phyloP scores from a whole-genome alignment of 2,329 filamentous ascomycete genomes.

The Trichoderma aggressivum region DNA sequence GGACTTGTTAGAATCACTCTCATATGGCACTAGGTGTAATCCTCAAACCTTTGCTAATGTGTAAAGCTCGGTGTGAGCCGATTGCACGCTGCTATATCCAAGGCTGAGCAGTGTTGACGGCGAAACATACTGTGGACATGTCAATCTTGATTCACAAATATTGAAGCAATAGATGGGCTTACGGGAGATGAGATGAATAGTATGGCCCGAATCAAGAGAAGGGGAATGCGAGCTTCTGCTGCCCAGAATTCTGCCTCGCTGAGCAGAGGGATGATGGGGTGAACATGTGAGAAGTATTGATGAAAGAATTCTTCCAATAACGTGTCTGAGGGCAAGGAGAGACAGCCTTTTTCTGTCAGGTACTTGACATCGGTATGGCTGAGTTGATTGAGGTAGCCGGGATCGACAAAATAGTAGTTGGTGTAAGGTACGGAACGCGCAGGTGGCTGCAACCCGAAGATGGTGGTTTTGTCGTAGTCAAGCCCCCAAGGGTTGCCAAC shows the following conservation, averaged over 20 bases:
- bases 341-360: conserved; percentile 8
- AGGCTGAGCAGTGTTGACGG: conserved; percentile 1
- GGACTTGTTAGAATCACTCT: background rate
- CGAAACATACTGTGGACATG: background rate
- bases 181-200: conserved; percentile 9
- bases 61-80: conserved; percentile 10
- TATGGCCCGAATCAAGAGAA: conserved; percentile 6
- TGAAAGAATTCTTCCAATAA: conserved; percentile 7
- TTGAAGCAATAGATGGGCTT: background rate
- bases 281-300: conserved; percentile 10
- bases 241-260: conserved; percentile 14
- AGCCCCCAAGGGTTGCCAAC: background rate
- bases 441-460: background rate
- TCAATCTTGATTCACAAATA: background rate
- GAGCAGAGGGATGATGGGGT: conserved; percentile 7
- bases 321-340: background rate
- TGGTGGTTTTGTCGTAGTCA: background rate
- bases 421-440: background rate
- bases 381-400: conserved; percentile 2
- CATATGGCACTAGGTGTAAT: background rate
- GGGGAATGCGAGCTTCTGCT: conserved; percentile 3
- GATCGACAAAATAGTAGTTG: conserved; percentile 14
- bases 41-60: background rate
- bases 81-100: conserved; percentile 3
- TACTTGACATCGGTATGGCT: conserved; percentile 4